Percentiles rank a stretch among this genome's conserved stretches.
phyloP scores from a whole-genome alignment of 306 rosid genomes.

The Prinsepia uniflora region DNA sequence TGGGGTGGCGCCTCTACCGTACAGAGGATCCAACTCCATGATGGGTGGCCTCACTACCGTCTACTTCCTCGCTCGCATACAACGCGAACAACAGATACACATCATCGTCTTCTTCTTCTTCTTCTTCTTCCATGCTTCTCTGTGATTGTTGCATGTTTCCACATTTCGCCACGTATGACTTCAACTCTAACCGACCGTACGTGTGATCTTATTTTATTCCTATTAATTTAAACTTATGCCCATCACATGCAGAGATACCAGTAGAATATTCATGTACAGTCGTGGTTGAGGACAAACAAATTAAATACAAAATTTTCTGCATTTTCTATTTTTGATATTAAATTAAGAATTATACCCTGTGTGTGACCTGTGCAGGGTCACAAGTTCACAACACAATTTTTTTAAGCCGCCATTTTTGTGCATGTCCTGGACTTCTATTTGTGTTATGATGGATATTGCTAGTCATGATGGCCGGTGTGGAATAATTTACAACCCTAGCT shows the following conservation, averaged over 20 bases:
- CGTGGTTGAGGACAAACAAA: background rate
- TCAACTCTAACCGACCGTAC: background rate
- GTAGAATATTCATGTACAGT: too few species aligned
- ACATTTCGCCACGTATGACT: background rate
- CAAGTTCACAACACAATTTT: too few species aligned
- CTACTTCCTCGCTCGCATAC: background rate
- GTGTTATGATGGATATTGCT: background rate
- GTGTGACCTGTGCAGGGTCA: too few species aligned
- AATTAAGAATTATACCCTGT: too few species aligned
- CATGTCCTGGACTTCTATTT: slow-evolving; percentile 1
- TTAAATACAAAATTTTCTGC: background rate
- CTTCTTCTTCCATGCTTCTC: background rate
- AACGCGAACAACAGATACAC: slow-evolving; percentile 12
- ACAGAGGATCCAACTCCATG: too few species aligned
- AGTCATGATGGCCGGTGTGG: background rate
- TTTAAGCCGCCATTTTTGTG: slow-evolving; percentile 3
- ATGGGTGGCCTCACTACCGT: too few species aligned
- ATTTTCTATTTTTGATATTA: too few species aligned
- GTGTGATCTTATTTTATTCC: slow-evolving; percentile 21
- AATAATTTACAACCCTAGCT: slow-evolving; percentile 23
- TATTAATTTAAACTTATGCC: background rate
- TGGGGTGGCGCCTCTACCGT: too few species aligned
- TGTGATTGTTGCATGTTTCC: background rate
- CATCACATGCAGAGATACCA: slow-evolving; percentile 10
- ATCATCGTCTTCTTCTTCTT: too few species aligned